Evolutionary conservation across 2,329 filamentous ascomycete genomes (phyloP), one percentile per base, ranked within the genome.

Genomic region (Davidsoniella neocaledoniae): DNA sequence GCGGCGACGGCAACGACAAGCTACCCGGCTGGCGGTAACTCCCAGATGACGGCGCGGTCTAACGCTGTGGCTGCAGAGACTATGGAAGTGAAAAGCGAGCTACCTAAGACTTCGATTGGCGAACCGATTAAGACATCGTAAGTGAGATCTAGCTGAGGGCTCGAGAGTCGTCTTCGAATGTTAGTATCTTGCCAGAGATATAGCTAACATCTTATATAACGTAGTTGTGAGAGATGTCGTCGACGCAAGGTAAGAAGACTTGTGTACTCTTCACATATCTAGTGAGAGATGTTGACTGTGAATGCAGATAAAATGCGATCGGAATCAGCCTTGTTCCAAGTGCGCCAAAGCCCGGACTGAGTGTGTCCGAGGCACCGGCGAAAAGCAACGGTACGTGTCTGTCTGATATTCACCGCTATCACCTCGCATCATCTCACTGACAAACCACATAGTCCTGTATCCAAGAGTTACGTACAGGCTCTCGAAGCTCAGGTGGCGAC

Each of bases 231-330:
- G 51, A 58, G 66, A 59, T 69, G 67, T 55, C 63, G 67, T 48
- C 62, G 63, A 36, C 62, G 66, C 50, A 69, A 68, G 62, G 67
- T 68, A 43, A 43, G 57, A 16, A 14, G 44, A 16, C 37, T 10
- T 9, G 14, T n/a, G 25, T 21, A 21, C 21, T 4, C 21, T 37
- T 23, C 9, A 14, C 41, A 14, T 17, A 8, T n/a, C 17, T 17
- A n/a, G n/a, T 5, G 12, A 14, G 21, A 21, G 21, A 21, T 21
- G 4, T 3, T 21, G 4, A 21, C 21, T 21, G 26, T 5, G 1
- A 43, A 33, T 41, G 25, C 21, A 53, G 64, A 68, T 75, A 37
- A 75, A 72, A 62, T 76, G 72, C 57, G 68, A 74, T 56, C 67
- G 71, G 3, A 65, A 65, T 43, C 60, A 65, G 12, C 72, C 72